phyloP scores from a whole-genome alignment of 2,329 filamentous ascomycete genomes.

The Harringtonia lauricola region DNA sequence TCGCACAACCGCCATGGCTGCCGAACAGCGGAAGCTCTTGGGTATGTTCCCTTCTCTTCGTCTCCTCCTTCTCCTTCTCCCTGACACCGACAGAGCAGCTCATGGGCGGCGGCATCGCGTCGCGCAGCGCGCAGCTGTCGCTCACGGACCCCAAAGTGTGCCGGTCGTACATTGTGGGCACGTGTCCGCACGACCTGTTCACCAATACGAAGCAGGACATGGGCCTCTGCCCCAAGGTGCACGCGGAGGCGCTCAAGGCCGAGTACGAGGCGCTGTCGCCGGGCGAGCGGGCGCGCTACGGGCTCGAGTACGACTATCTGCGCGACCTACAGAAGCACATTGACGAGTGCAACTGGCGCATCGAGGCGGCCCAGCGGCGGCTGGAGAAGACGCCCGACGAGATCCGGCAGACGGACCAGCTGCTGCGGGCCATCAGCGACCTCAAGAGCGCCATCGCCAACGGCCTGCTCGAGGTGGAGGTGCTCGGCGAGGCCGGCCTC shows the following conservation, averaged over 20 bases:
- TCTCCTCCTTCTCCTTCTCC: neutral
- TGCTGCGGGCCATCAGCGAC: slow-evolving; percentile 80
- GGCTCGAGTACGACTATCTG: slow-evolving; percentile 95
- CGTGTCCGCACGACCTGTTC: slow-evolving; percentile 96
- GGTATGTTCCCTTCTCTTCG: slow-evolving; percentile 29
- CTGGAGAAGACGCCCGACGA: slow-evolving; percentile 97
- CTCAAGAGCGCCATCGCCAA: slow-evolving; percentile 67
- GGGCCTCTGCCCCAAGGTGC: slow-evolving; percentile 76
- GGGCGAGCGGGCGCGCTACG: slow-evolving; percentile 63
- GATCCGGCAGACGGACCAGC: slow-evolving; percentile 83
- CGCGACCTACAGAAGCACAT: slow-evolving; percentile 94
- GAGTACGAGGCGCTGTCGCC: slow-evolving; percentile 73
- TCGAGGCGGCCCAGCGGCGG: slow-evolving; percentile 78
- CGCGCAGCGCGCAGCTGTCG: slow-evolving; percentile 69
- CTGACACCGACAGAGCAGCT: slow-evolving; percentile 62
- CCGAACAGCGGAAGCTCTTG: slow-evolving; percentile 95
- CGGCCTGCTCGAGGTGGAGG: slow-evolving; percentile 74
- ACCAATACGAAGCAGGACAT: slow-evolving; percentile 99
- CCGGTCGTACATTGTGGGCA: slow-evolving; percentile 85
- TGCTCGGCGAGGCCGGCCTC: slow-evolving; percentile 70
- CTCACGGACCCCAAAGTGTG: slow-evolving; percentile 91
- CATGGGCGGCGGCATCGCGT: slow-evolving; percentile 65
- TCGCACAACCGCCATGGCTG: slow-evolving; percentile 53
- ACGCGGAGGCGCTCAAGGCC: slow-evolving; percentile 76
- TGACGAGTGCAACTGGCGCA: slow-evolving; percentile 89